Evolutionary conservation across 306 rosid genomes (phyloP).

Genomic region (Prunus mira): DNA sequence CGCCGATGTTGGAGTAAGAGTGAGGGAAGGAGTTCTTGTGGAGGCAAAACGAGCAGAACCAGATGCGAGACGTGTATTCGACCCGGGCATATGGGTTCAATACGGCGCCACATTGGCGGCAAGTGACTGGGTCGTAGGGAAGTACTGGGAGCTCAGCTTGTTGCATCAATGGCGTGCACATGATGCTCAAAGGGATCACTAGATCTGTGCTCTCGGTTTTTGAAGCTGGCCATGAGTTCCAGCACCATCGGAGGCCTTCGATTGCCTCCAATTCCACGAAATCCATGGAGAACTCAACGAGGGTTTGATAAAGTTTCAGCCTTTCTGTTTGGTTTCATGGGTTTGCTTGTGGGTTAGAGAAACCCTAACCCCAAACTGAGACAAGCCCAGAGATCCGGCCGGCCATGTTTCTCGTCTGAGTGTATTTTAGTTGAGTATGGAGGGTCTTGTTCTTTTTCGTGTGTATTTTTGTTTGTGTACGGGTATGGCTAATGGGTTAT

Average conservation of each 20-base stretch:
- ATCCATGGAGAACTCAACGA: too few relatives aligned
- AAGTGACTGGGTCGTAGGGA: constrained; percentile 75
- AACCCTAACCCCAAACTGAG: too few relatives aligned
- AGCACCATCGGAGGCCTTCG: constrained; percentile 79
- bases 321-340: too few relatives aligned
- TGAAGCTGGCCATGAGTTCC: constrained; percentile 84
- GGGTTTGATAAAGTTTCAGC: too few relatives aligned
- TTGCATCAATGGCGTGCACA: constrained; percentile 71
- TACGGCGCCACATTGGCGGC: constrained; percentile 13
- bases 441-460: too few relatives aligned
- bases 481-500: too few relatives aligned
- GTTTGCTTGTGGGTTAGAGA: too few relatives aligned
- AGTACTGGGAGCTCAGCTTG: constrained; percentile 65
- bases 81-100: too few relatives aligned
- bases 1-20: constrained; percentile 60
- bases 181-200: constrained; percentile 62
- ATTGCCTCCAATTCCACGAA: constrained; percentile 76
- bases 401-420: too few relatives aligned
- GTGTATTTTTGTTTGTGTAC: too few relatives aligned
- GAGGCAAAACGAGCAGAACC: constrained; percentile 84
- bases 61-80: constrained; percentile 41
- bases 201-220: constrained; percentile 28
- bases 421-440: too few relatives aligned
- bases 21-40: constrained; percentile 61
- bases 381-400: too few relatives aligned